These are phyloP conservation scores for Lecanosticta acicola DNA, from an alignment of 2,329 filamentous ascomycete species.

Conservation along the genomic window DNA sequence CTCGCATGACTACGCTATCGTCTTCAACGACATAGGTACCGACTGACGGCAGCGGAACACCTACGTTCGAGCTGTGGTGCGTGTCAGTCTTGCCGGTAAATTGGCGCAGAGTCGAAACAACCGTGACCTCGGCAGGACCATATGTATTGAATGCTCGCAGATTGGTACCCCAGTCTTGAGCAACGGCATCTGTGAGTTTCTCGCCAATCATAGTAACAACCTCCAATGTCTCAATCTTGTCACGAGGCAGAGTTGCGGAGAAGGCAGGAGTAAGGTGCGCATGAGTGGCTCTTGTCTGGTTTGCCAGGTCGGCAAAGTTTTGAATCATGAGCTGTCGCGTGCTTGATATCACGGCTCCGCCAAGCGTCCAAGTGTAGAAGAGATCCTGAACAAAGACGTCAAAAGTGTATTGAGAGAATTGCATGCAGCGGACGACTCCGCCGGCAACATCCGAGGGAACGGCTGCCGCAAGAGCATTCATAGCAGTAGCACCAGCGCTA, in stretches of 20 bases:
- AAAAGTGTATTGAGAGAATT: slow-evolving; percentile 38
- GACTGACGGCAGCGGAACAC: slow-evolving; percentile 9
- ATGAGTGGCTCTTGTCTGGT: slow-evolving; percentile 7
- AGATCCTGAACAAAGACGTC: slow-evolving; percentile 37
- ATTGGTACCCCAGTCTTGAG: slow-evolving; percentile 2
- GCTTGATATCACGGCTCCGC: slow-evolving; percentile 13
- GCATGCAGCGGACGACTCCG: slow-evolving; percentile 22
- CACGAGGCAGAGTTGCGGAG: slow-evolving; percentile 4
- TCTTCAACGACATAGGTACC: slow-evolving; percentile 9
- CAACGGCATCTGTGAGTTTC: slow-evolving; percentile 9
- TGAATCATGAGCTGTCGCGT: slow-evolving; percentile 13
- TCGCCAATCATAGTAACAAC: slow-evolving; percentile 16
- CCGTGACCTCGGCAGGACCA: slow-evolving; percentile 12
- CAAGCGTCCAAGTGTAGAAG: slow-evolving; percentile 14
- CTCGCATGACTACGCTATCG: slow-evolving; percentile 7
- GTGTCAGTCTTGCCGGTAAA: slow-evolving; percentile 11
- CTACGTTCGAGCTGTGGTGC: slow-evolving; percentile 13
- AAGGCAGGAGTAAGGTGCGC: slow-evolving; percentile 14
- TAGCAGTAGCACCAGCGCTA: slow-evolving; percentile 33
- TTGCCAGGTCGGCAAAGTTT: slow-evolving; percentile 8
- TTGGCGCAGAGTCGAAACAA: slow-evolving; percentile 13
- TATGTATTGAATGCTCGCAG: slow-evolving; percentile 15
- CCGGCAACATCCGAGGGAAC: slow-evolving; percentile 8
- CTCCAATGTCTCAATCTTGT: slow-evolving; percentile 9
- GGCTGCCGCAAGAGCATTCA: slow-evolving; percentile 27